Conservation (phyloP, 352 stramenopile species). For the Globisporangium uncinulatum region DNA sequence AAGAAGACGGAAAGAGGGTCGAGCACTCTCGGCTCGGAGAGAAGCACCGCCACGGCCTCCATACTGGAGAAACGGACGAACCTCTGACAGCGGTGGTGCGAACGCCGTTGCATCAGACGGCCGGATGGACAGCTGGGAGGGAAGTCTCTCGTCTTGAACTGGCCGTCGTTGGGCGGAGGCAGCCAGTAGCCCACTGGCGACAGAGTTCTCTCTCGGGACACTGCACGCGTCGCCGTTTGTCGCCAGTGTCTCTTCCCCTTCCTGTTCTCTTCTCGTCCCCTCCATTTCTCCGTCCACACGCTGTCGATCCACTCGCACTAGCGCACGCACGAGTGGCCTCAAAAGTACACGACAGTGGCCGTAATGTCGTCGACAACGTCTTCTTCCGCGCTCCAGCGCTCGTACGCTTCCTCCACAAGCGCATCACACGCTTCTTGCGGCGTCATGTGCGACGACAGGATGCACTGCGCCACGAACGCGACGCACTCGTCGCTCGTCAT, state of each 20-base stretch:
- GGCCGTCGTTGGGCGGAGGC: no score
- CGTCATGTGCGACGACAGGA: slow-evolving; percentile 33
- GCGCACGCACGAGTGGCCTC: slow-evolving; percentile 6
- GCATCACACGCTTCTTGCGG: slow-evolving; percentile 64
- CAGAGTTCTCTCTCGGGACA: neutral
- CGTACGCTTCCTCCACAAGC: slow-evolving; percentile 57
- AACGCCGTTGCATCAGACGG: no score
- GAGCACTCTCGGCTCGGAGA: no score
- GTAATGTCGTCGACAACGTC: slow-evolving; percentile 84
- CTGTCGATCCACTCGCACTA: neutral
- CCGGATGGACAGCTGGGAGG: no score
- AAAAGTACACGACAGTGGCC: slow-evolving; percentile 60
- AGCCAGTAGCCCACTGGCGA: no score
- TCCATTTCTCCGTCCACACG: neutral
- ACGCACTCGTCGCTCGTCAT: slow-evolving; percentile 70
- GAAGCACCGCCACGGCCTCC: no score
- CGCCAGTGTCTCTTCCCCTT: no score
- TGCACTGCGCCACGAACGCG: slow-evolving; percentile 47
- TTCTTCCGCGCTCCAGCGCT: slow-evolving; percentile 77
- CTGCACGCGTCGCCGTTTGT: neutral
- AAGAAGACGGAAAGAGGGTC: no score
- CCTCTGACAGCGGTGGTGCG: no score
- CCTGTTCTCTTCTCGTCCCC: neutral
- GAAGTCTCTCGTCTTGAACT: no score
- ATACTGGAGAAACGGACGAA: no score